A percentile compares a stretch with the other conserved stretches of the same genome.
These are phyloP conservation scores for Pseudozyma hubeiensis DNA, from an alignment of 1,284 basidiomycete genomes.

Conservation along the genomic window DNA sequence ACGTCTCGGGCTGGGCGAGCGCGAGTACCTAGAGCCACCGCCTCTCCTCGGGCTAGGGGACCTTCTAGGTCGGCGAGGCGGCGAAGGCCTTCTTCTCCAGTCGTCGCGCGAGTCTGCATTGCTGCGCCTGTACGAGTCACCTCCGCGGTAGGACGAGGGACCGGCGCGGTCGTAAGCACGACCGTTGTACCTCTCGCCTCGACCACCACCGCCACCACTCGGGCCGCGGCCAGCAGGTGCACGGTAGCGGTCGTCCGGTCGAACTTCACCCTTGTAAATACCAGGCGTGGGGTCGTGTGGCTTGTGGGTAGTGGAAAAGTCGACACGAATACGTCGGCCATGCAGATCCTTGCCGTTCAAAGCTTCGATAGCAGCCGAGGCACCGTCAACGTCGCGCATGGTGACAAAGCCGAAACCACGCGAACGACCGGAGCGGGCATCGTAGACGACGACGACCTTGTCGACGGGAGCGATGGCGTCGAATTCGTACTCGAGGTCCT, in stretches of 20 bases:
- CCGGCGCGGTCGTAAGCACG: constrained; percentile 34
- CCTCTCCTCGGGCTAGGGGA: constrained; percentile 43
- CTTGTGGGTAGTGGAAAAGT: constrained; percentile 92
- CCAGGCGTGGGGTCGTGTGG: constrained; percentile 96
- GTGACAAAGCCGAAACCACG: constrained; percentile 98
- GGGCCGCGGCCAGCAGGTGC: constrained; percentile 10
- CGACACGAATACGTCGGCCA: constrained; percentile 93
- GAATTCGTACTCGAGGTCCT: constrained; percentile 94
- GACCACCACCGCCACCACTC: constrained; percentile 4
- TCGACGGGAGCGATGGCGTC: constrained; percentile 87
- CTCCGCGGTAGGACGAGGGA: constrained; percentile 31
- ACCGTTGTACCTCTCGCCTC: constrained; percentile 33
- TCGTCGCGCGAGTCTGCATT: constrained; percentile 49
- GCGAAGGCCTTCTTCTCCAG: constrained; percentile 54
- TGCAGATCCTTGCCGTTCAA: constrained; percentile 96
- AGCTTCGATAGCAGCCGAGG: constrained; percentile 85
- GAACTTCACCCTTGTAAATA: constrained; percentile 76
- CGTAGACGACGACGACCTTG: constrained; percentile 94
- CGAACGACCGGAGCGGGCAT: constrained; percentile 95
- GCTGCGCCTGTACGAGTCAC: constrained; percentile 37
- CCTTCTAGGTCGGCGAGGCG: constrained; percentile 35
- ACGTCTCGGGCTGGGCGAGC: constrained; percentile 43
- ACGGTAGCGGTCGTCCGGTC: constrained; percentile 56
- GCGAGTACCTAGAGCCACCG: constrained; percentile 28
- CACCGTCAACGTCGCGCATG: constrained; percentile 88